Percentiles rank a stretch among this genome's conserved stretches.
phyloP scores from a whole-genome alignment of 1,284 basidiomycete genomes.

The Leccinum insolens region DNA sequence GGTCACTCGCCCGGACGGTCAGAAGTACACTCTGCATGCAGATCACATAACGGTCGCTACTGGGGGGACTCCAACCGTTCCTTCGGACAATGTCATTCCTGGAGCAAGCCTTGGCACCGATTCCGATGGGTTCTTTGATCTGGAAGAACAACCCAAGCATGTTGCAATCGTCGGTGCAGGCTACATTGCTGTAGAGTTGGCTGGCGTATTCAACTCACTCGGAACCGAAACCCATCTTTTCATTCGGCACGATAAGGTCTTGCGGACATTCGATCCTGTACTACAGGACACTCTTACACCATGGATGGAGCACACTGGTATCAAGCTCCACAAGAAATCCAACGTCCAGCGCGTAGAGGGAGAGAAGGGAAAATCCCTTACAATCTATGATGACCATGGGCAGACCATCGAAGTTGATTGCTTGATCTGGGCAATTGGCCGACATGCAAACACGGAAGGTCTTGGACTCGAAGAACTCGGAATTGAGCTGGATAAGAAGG shows the following conservation, averaged over 20 bases:
- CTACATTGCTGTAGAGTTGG: constrained; percentile 96
- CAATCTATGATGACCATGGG: constrained; percentile 71
- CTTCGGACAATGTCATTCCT: constrained; percentile 81
- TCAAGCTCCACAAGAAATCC: constrained; percentile 84
- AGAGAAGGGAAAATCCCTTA: constrained; percentile 66
- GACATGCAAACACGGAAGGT: constrained; percentile 78
- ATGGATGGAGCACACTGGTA: constrained; percentile 93
- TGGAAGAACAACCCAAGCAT: constrained; percentile 88
- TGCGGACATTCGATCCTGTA: constrained; percentile 92
- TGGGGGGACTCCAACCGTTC: constrained; percentile 84
- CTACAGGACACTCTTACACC: constrained; percentile 87
- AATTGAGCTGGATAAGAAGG: constrained; percentile 76
- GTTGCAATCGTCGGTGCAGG: constrained; percentile 96
- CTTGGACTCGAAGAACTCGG: constrained; percentile 82
- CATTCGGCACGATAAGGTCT: constrained; percentile 87
- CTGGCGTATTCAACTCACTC: constrained; percentile 86
- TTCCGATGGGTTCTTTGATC: constrained; percentile 97
- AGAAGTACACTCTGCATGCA: constrained; percentile 68
- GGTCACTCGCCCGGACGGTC: constrained; percentile 65
- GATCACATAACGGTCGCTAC: constrained; percentile 86
- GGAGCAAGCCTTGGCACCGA: constrained; percentile 90
- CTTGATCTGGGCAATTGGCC: constrained; percentile 95
- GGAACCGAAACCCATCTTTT: constrained; percentile 91
- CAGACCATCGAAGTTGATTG: constrained; percentile 84
- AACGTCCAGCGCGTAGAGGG: constrained; percentile 81